Percentiles rank a stretch among this genome's conserved stretches.
Evolutionary conservation across 768 basidiomycete genomes (phyloP).

Genomic region (Lanmaoa rubissima): DNA sequence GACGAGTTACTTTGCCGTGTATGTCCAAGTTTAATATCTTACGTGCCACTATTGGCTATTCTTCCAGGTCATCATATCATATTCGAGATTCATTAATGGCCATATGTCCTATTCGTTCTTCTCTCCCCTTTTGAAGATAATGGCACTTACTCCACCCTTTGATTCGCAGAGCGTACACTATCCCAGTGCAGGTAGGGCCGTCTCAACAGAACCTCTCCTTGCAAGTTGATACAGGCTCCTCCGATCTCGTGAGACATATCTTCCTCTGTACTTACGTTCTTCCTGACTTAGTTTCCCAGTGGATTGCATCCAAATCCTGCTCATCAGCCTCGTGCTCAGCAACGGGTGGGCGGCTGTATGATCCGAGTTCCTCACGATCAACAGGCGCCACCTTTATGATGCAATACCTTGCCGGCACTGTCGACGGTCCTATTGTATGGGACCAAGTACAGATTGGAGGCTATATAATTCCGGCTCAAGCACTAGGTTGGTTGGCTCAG

Average conservation of each 20-base stretch:
- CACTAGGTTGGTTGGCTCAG: constrained; percentile 51
- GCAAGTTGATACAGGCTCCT: constrained; percentile 81
- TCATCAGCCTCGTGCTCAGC: constrained; percentile 49
- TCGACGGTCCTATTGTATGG: constrained; percentile 66
- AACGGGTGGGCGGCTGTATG: constrained; percentile 50
- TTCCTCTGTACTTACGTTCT: not conserved
- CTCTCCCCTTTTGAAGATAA: not conserved
- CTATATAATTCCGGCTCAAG: constrained; percentile 64
- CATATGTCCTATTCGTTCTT: not conserved
- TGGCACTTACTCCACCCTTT: not conserved
- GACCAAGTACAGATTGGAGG: constrained; percentile 61
- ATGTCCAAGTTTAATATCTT: constrained; percentile 8
- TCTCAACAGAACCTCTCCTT: constrained; percentile 52
- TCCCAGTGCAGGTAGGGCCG: constrained; percentile 55
- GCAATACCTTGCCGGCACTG: constrained; percentile 57
- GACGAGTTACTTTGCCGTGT: constrained; percentile 57
- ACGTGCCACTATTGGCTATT: not conserved
- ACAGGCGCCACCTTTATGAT: constrained; percentile 50
- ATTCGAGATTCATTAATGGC: not conserved
- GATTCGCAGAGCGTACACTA: constrained; percentile 57
- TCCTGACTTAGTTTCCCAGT: constrained; percentile 41
- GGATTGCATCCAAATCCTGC: constrained; percentile 72
- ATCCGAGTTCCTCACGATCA: constrained; percentile 46
- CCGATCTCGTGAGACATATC: constrained; percentile 61
- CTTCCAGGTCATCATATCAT: not conserved